Conservation (phyloP, 768 basidiomycete genomes). For the Rhodotorula kratochvilovae region DNA sequence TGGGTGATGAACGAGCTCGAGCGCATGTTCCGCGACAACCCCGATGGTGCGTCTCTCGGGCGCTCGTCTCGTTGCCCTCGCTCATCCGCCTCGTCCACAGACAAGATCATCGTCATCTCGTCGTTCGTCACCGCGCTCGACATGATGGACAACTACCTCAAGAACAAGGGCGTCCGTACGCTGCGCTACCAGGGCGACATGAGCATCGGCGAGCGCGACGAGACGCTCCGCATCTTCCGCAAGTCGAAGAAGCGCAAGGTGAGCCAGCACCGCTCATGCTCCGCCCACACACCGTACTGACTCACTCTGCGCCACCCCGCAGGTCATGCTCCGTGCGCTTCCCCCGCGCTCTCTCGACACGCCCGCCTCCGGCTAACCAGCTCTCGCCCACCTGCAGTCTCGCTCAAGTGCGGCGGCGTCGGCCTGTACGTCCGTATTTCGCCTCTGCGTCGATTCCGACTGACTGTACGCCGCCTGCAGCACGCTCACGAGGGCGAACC, state of each 20-base stretch:
- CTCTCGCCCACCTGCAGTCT: constrained; percentile 32
- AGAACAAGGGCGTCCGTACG: constrained; percentile 48
- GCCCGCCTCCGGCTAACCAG: not conserved
- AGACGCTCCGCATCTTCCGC: constrained; percentile 41
- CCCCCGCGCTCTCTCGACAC: not conserved
- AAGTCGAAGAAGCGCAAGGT: constrained; percentile 39
- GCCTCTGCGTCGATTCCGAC: too few relatives aligned
- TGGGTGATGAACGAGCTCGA: constrained; percentile 23
- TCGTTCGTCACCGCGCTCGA: constrained; percentile 67
- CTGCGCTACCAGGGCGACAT: constrained; percentile 48
- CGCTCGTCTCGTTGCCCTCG: not conserved
- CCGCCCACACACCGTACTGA: not conserved
- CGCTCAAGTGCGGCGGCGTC: constrained; percentile 49
- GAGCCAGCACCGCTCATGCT: too few relatives aligned
- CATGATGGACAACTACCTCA: constrained; percentile 61
- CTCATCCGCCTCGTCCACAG: not conserved
- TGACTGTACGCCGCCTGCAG: not conserved
- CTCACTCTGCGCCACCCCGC: not conserved
- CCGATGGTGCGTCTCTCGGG: constrained; percentile 8
- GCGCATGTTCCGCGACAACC: constrained; percentile 11
- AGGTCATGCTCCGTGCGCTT: constrained; percentile 44
- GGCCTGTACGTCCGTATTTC: constrained; percentile 32
- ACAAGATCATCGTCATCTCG: constrained; percentile 61
- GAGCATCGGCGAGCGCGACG: constrained; percentile 44
- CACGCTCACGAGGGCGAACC: constrained; percentile 56